Percentiles rank a stretch among this genome's conserved stretches.
Evolutionary conservation across 805 yeast genomes (phyloP).

Genomic region (Pichia sporocuriosa): DNA sequence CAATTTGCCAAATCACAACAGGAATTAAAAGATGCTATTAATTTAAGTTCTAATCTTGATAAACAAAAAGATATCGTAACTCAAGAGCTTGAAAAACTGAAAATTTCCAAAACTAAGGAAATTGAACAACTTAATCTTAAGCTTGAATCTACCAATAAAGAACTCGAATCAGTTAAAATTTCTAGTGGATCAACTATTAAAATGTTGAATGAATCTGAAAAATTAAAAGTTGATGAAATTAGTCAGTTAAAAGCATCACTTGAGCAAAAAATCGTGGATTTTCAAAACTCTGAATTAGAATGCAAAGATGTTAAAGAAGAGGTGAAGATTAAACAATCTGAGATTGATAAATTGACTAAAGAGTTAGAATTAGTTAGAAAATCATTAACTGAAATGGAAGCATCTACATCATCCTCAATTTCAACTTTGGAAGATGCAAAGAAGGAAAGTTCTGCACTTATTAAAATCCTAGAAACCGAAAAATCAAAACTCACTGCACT

Average conservation of each 20-base stretch:
- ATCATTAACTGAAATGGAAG: neutral
- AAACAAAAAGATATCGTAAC: neutral
- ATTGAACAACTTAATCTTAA: neutral
- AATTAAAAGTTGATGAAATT: neutral
- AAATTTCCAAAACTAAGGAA: neutral
- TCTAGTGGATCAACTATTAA: neutral
- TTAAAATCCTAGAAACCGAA: constrained; percentile 1
- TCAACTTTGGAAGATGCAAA: neutral
- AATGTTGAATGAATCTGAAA: neutral
- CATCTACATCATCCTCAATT: neutral
- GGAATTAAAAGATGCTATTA: neutral
- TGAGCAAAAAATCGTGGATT: neutral
- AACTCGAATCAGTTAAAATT: neutral
- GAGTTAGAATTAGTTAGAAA: neutral
- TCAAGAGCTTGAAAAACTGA: neutral
- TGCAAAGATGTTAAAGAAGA: neutral
- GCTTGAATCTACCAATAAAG: neutral
- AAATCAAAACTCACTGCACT: neutral
- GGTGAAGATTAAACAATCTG: neutral
- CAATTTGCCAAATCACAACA: neutral
- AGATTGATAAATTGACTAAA: neutral
- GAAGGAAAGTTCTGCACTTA: neutral
- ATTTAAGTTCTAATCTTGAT: neutral
- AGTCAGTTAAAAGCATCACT: neutral
- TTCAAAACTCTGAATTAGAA: neutral